phyloP scores from a whole-genome alignment of 2,329 filamentous ascomycete genomes.

The Chaetothyriales sp. region DNA sequence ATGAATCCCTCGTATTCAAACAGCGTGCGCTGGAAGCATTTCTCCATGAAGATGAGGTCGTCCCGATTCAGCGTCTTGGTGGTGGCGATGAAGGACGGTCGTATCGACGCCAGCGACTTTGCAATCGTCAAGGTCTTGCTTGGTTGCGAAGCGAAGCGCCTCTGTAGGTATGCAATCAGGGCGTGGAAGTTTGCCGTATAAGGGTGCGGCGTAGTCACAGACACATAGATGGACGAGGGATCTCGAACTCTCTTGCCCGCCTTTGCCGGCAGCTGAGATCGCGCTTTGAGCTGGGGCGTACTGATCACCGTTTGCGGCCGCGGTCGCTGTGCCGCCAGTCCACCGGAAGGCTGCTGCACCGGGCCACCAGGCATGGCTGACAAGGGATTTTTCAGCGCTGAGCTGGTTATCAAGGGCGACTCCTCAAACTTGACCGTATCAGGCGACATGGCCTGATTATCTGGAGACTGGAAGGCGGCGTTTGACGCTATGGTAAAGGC shows the following conservation, averaged over 20 bases:
- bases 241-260: slow-evolving; percentile 38
- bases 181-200: slow-evolving; percentile 86
- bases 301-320: slow-evolving; percentile 22
- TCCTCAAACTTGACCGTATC: slow-evolving; percentile 17
- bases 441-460: slow-evolving; percentile 42
- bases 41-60: slow-evolving; percentile 94
- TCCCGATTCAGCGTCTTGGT: slow-evolving; percentile 77
- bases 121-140: slow-evolving; percentile 71
- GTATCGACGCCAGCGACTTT: slow-evolving; percentile 74
- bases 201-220: slow-evolving; percentile 78
- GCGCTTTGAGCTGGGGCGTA: slow-evolving; percentile 32
- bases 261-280: slow-evolving; percentile 19
- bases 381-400: slow-evolving; percentile 6
- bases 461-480: slow-evolving; percentile 44
- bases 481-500: slow-evolving; percentile 51
- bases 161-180: slow-evolving; percentile 65
- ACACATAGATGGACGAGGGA: slow-evolving; percentile 74
- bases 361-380: slow-evolving; percentile 2
- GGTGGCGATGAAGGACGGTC: slow-evolving; percentile 84
- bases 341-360: slow-evolving; percentile 2
- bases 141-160: slow-evolving; percentile 51
- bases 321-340: slow-evolving; percentile 10
- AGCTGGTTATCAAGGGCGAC: slow-evolving; percentile 24
- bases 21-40: slow-evolving; percentile 83
- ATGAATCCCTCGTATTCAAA: slow-evolving; percentile 92